These are phyloP conservation scores for Phytophthora melonis DNA, from an alignment of 352 stramenopile genomes.

Conservation along the genomic window DNA sequence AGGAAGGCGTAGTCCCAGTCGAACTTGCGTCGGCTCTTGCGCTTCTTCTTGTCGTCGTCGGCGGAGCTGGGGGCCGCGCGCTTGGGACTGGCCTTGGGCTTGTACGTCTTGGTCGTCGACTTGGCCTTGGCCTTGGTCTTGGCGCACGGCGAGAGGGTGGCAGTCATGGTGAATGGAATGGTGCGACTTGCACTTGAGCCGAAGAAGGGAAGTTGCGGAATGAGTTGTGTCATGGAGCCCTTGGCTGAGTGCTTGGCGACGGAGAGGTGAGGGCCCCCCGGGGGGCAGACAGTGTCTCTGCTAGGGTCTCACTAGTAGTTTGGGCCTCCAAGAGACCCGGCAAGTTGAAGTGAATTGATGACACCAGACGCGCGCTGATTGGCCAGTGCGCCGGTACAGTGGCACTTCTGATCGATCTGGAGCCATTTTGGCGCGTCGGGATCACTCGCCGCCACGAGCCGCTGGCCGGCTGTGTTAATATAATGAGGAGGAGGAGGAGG, in stretches of 20 bases:
- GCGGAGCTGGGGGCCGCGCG: not conserved
- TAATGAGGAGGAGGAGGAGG: not conserved
- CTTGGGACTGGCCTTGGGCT: conserved; percentile 18
- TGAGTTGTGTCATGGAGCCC: conserved; percentile 24
- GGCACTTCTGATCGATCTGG: conserved; percentile 8
- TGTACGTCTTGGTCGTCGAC: not conserved
- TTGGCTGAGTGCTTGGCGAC: too few species aligned
- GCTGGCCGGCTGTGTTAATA: conserved; percentile 16
- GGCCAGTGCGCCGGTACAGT: conserved; percentile 5
- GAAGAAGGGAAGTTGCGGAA: conserved; percentile 44
- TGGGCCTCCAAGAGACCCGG: conserved; percentile 22
- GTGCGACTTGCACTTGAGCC: conserved; percentile 7
- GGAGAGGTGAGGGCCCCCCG: too few species aligned
- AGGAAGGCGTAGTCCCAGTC: conserved; percentile 13
- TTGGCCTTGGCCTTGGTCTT: not conserved
- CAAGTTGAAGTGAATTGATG: conserved; percentile 48
- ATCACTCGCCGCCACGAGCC: conserved; percentile 5
- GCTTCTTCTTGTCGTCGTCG: conserved; percentile 23
- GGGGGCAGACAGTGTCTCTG: conserved; percentile 1
- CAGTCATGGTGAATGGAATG: conserved; percentile 12
- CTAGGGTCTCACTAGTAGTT: conserved; percentile 44
- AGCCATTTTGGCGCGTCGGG: not conserved
- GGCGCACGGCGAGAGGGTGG: not conserved
- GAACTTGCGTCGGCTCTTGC: conserved; percentile 59
- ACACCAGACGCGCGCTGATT: conserved; percentile 34